Evolutionary conservation across 2,329 filamentous ascomycete species (phyloP), one percentile per base, ranked within the genome.

Genomic region (Endothia cerciana): DNA sequence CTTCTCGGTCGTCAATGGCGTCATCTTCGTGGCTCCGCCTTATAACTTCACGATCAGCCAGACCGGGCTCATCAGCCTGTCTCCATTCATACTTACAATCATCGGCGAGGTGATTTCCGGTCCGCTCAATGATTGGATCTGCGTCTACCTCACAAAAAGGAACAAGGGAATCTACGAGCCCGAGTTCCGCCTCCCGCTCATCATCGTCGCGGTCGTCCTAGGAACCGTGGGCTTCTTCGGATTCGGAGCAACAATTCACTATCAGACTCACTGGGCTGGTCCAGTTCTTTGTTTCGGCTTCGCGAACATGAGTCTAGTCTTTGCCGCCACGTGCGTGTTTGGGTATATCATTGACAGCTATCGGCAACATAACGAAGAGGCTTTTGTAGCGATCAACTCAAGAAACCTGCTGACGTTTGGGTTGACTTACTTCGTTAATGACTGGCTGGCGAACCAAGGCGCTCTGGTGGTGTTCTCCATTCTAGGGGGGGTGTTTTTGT

Each of bases 141-240:
- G 75, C 64, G 67, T 83, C 25, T 81, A 75, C 72, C 77, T 83
- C 64, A 79, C 82, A 4, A 80, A 78, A 71, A 79, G 76, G 67
- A 85, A 85, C 71, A 75, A 74, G 25, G 83, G 83, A n/a, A 74
- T 84, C 58, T 85, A 85, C 72, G 83, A 85, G 70, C 83, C 83
- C 5, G 83, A 85, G 70, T 85, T 84, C 69, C 78, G 83, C 11
- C 75, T 83, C 10, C 77, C 77, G 15, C 75, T 81, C 1, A 77
- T 82, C 67, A 64, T 77, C 33, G 73, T 81, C 6, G 77, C 80
- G 1, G 73, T 77, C 19, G 61, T 83, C 15, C 69, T 81, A 19
- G 80, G 79, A 1, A 73, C 76, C 4, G 79, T 75, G 7, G 81
- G 81, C 10, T 83, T 82, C 73, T 83, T 78, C 66, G 81, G 81